Base-by-base conservation (phyloP, 2,329 filamentous ascomycete genomes). In the Xylaria sp. region DNA sequence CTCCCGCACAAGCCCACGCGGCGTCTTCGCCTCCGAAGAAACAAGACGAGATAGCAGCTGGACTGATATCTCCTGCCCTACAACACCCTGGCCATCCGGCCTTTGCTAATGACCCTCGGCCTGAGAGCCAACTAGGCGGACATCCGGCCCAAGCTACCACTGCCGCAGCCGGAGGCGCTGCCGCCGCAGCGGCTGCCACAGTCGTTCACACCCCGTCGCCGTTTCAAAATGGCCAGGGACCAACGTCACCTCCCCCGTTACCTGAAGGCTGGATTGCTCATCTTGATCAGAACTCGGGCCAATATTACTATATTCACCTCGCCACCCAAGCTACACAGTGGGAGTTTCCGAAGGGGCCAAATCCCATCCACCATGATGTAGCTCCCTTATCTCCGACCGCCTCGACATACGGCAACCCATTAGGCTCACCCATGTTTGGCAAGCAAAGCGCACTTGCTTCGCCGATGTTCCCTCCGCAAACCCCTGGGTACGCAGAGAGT, bases 231-330 rank as follows among this genome's bases (percentile, higher is more conserved):
- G 69, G 76, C 0, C 79, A 79, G 64, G 78, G 90, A 0, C 93
- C 93, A 33, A 88, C 91, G 29, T 97, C 94, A 17, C 96, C 96
- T 36, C 96, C 96, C 25, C 96, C 95, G 2, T 85, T 99, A 17
- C 96, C 96, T 5, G 96, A 99, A 81, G 96, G 96, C 38, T 99
- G 96, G 96, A 98, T 99, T 75, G 93, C 96, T 22, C 96, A 98
- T 78, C 85, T 98, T 4, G 96, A 99, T 77, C 92, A 93, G 72
- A 97, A 92, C 76, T 98, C 95, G 1, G 96, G 96, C 1, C 95
- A 98, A 77, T 99, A 98, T 80, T 99, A 99, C 79, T 99, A 99
- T 76, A 99, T 99, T 66, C 96, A 99, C 78, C 85, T 99, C 33
- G 92, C 94, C 1, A 94, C 93, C 0, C 96, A 98, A 77, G 93